phyloP scores from a whole-genome alignment of 306 rosid genomes.

The Vicia faba region DNA sequence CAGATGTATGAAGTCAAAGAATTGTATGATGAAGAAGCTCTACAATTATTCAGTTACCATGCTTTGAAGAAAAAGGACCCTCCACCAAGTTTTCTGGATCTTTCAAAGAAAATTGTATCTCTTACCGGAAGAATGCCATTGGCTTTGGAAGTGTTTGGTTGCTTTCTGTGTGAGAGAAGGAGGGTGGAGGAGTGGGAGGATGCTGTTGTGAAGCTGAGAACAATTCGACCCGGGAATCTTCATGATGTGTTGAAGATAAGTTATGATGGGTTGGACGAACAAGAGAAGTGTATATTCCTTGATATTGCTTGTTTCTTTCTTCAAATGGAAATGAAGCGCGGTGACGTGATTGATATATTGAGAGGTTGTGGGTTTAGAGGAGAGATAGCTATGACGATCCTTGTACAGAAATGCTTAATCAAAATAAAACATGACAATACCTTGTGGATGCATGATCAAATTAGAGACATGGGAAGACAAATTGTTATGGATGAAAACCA shows the following conservation, averaged over 20 bases:
- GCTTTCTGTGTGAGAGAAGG: constrained; percentile 52
- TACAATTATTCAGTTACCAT: constrained; percentile 60
- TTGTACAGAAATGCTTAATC: constrained; percentile 53
- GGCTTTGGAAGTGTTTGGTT: constrained; percentile 75
- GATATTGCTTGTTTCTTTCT: constrained; percentile 65
- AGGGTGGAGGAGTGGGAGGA: constrained; percentile 53
- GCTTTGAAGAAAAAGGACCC: constrained; percentile 55
- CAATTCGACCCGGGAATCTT: constrained; percentile 46
- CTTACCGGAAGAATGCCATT: constrained; percentile 63
- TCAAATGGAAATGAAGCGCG: constrained; percentile 46
- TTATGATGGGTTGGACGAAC: constrained; percentile 48
- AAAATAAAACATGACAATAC: constrained; percentile 44
- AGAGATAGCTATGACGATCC: constrained; percentile 46
- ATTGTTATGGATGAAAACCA: constrained; percentile 47
- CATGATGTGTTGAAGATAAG: constrained; percentile 68
- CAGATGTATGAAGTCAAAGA: constrained; percentile 50
- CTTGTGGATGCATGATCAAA: constrained; percentile 70
- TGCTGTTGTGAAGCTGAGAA: constrained; percentile 43
- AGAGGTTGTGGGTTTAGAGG: constrained; percentile 63
- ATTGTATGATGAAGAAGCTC: constrained; percentile 38
- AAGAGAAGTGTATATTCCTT: constrained; percentile 59
- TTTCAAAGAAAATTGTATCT: constrained; percentile 52
- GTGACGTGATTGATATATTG: constrained; percentile 50
- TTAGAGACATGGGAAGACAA: constrained; percentile 74
- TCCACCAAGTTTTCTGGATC: background rate